Conservation (phyloP, 768 basidiomycete genomes). For the Boletus subcaerulescens region DNA sequence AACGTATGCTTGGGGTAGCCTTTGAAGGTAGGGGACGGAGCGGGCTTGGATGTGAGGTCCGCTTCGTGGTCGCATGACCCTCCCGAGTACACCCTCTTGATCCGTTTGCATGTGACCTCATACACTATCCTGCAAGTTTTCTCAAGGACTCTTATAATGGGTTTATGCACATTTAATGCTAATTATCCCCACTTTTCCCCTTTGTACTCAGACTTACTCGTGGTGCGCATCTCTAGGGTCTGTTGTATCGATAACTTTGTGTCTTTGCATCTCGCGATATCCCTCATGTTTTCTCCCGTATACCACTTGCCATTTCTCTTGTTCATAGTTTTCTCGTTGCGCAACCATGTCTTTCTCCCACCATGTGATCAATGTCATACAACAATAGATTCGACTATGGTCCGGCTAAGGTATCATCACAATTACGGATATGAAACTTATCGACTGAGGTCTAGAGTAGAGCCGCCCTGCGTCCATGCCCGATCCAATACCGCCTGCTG, state of each 20-base stretch:
- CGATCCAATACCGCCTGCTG: constrained; percentile 42
- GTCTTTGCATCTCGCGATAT: constrained; percentile 22
- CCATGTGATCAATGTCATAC: not conserved
- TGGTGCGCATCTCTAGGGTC: constrained; percentile 6
- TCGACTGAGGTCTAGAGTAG: constrained; percentile 39
- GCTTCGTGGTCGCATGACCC: constrained; percentile 30
- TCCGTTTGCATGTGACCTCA: constrained; percentile 2
- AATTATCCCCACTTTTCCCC: constrained; percentile 13
- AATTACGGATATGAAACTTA: constrained; percentile 19
- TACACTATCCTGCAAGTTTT: constrained; percentile 9
- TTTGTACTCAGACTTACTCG: constrained; percentile 2
- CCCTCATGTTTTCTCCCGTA: constrained; percentile 4
- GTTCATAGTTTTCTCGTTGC: not conserved
- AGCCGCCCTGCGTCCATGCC: constrained; percentile 41
- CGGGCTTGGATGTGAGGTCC: constrained; percentile 42
- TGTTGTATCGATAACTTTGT: constrained; percentile 28
- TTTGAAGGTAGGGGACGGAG: constrained; percentile 62
- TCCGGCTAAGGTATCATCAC: constrained; percentile 8
- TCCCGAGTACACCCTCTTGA: not conserved
- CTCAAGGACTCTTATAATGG: constrained; percentile 26
- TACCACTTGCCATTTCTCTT: not conserved
- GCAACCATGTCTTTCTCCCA: not conserved
- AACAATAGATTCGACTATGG: constrained; percentile 15
- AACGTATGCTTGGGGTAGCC: constrained; percentile 56
- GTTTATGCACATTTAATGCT: constrained; percentile 33